Evolutionary conservation across 345 rosid species (phyloP), one percentile per base, ranked within the genome.

Genomic region (Balakata baccata): DNA sequence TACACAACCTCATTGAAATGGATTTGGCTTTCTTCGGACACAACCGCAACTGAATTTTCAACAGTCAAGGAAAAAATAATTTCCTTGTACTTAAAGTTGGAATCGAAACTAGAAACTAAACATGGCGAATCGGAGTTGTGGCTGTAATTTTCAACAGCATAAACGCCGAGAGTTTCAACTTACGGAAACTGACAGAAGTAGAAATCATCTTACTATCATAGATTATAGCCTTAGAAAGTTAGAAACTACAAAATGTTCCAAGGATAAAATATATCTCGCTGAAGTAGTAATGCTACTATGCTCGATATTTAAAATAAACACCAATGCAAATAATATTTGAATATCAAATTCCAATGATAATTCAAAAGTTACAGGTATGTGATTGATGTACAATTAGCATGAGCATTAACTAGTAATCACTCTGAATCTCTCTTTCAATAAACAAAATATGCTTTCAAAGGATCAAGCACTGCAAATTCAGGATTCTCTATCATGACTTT

Each of bases 1-100:
- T 75, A 62, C 47, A 58, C 74, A 39, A 60, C 65, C 69, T 49
- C 67, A 62, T 25, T 66, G 73, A 75, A 56, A 69, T 69, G 53
- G 59, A 71, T 76, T 71, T 68, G 50, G 50, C 47, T 66, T 18
- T 41, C 69, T 59, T 58, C 7, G 56, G 62, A 46, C 41, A 64
- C 39, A 68, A 65, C 34, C 41, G 13, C 57, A 49, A 53, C 52
- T 47, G 47, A 23, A 72, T 3, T 25, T 65, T 45, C 56, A 45
- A 58, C 22, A 18, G 20, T 8, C 0, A 41, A 37, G 25, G 63
- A 63, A 54, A 54, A 18, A 53, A 6, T 6, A 11, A 39, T 65
- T 11, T 7, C 22, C 53, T 45, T 4, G 3, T 11, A 14, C 47
- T 37, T 13, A 1, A 74, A 66, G 66, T 60, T 58, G 34, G 60